Evolutionary conservation across 805 yeast genomes (phyloP).

Genomic region (Suhomyces canberraensis): DNA sequence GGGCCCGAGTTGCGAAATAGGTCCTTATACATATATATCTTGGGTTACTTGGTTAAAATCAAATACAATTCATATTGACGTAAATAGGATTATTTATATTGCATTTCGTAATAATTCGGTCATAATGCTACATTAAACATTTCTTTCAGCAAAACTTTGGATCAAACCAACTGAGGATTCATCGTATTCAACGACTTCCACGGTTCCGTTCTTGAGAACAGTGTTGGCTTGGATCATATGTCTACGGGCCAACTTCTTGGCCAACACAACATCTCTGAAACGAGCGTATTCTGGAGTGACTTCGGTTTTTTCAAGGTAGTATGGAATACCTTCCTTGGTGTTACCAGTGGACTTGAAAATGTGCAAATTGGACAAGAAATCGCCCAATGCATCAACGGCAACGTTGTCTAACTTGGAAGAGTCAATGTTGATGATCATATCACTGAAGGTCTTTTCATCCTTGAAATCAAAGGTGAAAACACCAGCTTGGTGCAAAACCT

Average conservation of each 20-base stretch:
- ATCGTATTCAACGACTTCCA: slow-evolving; percentile 66
- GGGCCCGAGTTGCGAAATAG: no score
- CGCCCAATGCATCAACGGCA: slow-evolving; percentile 73
- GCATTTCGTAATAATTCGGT: no score
- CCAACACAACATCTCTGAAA: slow-evolving; percentile 65
- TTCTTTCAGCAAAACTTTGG: slow-evolving; percentile 63
- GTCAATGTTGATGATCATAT: slow-evolving; percentile 60
- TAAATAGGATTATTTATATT: no score
- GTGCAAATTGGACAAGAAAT: slow-evolving; percentile 69
- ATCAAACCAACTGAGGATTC: slow-evolving; percentile 76
- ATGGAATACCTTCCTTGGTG: slow-evolving; percentile 57
- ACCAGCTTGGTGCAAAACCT: slow-evolving; percentile 66
- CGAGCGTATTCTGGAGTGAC: slow-evolving; percentile 61
- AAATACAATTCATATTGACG: no score
- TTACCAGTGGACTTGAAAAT: slow-evolving; percentile 78
- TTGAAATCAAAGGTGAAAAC: slow-evolving; percentile 54
- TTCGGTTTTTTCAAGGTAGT: slow-evolving; percentile 65
- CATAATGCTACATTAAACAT: no score
- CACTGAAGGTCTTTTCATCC: slow-evolving; percentile 48
- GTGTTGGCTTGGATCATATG: slow-evolving; percentile 86
- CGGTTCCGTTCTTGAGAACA: slow-evolving; percentile 36
- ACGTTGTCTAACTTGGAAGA: slow-evolving; percentile 58
- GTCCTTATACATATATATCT: no score
- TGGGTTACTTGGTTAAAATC: no score
- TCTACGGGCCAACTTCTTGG: slow-evolving; percentile 76